A percentile compares a stretch with the other conserved stretches of the same genome.
phyloP scores from a whole-genome alignment of 2,329 filamentous ascomycete species.

The Fusarium udum region DNA sequence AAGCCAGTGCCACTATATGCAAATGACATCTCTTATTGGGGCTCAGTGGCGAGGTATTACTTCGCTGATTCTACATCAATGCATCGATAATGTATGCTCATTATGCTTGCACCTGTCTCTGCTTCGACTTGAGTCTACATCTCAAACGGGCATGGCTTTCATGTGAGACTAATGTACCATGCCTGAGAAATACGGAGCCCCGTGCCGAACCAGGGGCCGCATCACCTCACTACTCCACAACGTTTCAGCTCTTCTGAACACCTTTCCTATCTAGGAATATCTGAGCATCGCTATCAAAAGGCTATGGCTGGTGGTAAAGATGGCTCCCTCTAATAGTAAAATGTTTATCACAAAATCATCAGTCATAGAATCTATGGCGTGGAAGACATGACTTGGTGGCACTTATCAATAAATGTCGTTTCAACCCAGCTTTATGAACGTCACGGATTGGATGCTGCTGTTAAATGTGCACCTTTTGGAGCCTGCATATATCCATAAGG shows the following conservation, averaged over 20 bases:
- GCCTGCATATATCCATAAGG: neutral
- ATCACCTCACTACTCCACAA: constrained; percentile 29
- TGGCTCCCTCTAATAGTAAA: neutral
- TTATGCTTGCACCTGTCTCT: neutral
- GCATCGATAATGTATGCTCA: neutral
- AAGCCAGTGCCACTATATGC: neutral
- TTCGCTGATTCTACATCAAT: neutral
- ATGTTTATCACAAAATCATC: neutral
- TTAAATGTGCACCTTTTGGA: neutral
- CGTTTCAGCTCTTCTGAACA: constrained; percentile 33
- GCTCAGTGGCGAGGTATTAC: neutral
- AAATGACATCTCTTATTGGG: neutral
- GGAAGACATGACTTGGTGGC: neutral
- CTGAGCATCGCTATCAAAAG: neutral
- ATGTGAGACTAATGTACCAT: constrained; percentile 23
- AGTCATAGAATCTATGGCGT: neutral
- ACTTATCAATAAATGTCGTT: neutral
- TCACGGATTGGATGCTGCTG: neutral
- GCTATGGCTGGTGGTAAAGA: neutral
- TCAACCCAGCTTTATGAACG: neutral
- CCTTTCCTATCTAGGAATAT: constrained; percentile 31
- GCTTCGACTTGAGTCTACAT: constrained; percentile 6
- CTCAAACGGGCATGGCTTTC: constrained; percentile 20
- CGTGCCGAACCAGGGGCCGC: constrained; percentile 13
- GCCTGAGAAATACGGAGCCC: constrained; percentile 26